Evolutionary conservation across 345 rosid species (phyloP).

Genomic region (Rhodomyrtus tomentosa): DNA sequence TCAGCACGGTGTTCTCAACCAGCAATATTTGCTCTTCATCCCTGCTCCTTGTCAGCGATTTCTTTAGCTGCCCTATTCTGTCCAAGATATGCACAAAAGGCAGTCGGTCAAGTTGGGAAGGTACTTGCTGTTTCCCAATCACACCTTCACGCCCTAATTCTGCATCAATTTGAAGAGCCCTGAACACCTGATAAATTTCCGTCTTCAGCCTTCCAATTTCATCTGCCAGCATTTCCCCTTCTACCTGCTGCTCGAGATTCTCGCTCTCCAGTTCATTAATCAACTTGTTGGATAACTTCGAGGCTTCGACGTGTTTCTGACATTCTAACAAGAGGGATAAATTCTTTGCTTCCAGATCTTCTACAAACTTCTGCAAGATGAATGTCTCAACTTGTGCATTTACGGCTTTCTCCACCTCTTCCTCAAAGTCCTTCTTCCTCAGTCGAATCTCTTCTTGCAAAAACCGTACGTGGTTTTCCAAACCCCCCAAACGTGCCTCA

Average conservation of each 20-base stretch:
- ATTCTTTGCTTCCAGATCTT: constrained; percentile 68
- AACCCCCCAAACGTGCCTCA: constrained; percentile 49
- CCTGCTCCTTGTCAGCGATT: constrained; percentile 31
- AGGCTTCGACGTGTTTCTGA: constrained; percentile 61
- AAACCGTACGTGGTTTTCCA: constrained; percentile 52
- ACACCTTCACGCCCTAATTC: constrained; percentile 16
- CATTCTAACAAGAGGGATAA: constrained; percentile 56
- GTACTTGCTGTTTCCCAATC: background rate
- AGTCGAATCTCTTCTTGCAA: constrained; percentile 62
- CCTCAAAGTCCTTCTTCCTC: constrained; percentile 74
- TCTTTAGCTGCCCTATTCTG: constrained; percentile 39
- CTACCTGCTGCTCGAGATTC: constrained; percentile 70
- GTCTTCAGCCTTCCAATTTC: constrained; percentile 53
- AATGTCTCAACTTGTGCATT: constrained; percentile 75
- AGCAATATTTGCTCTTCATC: constrained; percentile 56
- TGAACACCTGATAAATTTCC: constrained; percentile 50
- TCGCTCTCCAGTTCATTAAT: constrained; percentile 70
- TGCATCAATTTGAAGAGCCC: constrained; percentile 58
- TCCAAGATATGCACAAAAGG: constrained; percentile 44
- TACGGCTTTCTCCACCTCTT: constrained; percentile 77
- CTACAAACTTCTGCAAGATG: constrained; percentile 54
- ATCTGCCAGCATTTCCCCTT: constrained; percentile 53
- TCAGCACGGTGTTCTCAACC: constrained; percentile 65
- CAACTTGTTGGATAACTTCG: constrained; percentile 54
- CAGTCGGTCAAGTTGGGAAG: constrained; percentile 20